Percentiles rank a stretch among this genome's conserved stretches.
phyloP scores from a whole-genome alignment of 495 filamentous ascomycete species.

The Staphylotrichum longicolle region DNA sequence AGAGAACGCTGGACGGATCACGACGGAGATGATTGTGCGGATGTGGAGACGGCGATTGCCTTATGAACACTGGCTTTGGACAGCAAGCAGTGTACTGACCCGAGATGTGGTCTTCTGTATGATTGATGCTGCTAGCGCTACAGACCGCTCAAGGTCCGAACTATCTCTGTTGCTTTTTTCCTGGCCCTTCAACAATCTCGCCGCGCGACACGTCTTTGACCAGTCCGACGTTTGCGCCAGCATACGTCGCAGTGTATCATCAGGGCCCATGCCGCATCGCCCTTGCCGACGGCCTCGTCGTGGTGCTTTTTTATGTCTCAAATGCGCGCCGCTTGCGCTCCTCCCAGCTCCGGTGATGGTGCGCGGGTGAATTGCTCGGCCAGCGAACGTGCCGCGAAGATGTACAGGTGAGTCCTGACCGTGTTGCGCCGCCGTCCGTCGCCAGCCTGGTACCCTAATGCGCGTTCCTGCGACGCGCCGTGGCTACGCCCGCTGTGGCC shows the following conservation, averaged over 20 bases:
- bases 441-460: constrained; percentile 83
- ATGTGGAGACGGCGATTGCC: background rate
- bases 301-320: constrained; percentile 61
- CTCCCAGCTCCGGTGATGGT: constrained; percentile 55
- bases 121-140: background rate
- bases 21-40: constrained; percentile 28
- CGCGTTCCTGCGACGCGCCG: constrained; percentile 86
- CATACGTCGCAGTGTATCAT: constrained; percentile 70
- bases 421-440: constrained; percentile 62
- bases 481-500: constrained; percentile 91
- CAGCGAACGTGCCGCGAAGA: constrained; percentile 65
- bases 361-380: constrained; percentile 59
- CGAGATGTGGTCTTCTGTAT: background rate
- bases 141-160: constrained; percentile 31
- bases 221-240: constrained; percentile 58
- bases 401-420: constrained; percentile 64
- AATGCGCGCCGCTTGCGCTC: constrained; percentile 57
- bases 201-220: constrained; percentile 61
- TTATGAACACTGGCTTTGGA: background rate
- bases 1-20: constrained; percentile 58
- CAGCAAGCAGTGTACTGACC: background rate
- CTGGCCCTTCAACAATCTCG: constrained; percentile 67
- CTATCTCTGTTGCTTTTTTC: constrained; percentile 56
- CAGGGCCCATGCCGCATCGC: constrained; percentile 59
- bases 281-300: constrained; percentile 51